A percentile compares a stretch with the other conserved stretches of the same genome.
phyloP scores from a whole-genome alignment of 169 alveolate genomes.

The Amoebophrya sp. region DNA sequence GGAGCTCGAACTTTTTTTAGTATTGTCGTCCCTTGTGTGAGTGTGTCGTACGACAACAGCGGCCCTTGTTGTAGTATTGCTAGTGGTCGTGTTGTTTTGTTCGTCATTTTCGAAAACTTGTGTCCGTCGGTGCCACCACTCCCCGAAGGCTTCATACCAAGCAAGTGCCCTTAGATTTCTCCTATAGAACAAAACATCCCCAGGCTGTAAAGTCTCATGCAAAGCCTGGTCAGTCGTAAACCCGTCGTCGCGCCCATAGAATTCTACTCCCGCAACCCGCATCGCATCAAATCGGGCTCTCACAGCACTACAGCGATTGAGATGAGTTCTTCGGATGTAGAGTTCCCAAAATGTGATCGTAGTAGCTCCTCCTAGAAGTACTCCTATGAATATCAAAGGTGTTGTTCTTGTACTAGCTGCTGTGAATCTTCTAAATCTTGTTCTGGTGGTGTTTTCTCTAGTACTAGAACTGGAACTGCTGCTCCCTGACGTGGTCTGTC shows the following conservation, averaged over 20 bases:
- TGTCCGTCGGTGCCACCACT: no score
- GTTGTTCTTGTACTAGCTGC: no score
- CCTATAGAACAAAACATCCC: not conserved
- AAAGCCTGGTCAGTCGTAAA: not conserved
- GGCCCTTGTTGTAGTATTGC: not conserved
- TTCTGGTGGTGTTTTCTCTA: no score
- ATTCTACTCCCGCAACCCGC: not conserved
- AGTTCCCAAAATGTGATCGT: no score
- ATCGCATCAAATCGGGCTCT: no score
- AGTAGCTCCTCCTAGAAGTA: no score
- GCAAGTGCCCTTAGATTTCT: not conserved
- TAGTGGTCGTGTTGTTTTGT: not conserved
- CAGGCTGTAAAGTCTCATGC: not conserved
- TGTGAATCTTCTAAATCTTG: no score
- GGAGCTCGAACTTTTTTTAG: no score
- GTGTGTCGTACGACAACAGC: not conserved
- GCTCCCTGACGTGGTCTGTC: no score
- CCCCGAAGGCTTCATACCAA: not conserved
- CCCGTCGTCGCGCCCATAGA: not conserved
- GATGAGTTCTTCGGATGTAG: not conserved
- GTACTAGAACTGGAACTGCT: no score
- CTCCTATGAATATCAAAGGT: no score
- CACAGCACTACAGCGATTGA: not conserved
- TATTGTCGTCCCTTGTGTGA: not conserved
- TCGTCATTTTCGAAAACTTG: not conserved